A percentile compares a stretch with the other conserved stretches of the same genome.
Conservation (phyloP, 1,139 yeast genomes). For the Sugiyamaella pinicola region DNA sequence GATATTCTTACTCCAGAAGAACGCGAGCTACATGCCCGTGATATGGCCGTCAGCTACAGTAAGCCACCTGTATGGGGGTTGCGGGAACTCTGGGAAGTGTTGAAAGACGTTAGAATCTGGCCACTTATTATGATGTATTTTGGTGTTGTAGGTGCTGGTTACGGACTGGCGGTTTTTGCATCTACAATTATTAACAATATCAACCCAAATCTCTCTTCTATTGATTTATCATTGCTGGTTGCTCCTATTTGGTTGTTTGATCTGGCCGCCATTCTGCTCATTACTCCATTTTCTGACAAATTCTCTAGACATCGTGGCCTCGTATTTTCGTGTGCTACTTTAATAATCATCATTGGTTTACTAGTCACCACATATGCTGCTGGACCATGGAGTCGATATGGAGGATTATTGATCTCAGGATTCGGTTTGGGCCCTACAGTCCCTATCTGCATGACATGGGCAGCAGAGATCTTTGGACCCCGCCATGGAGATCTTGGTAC, state of each 20-base stretch:
- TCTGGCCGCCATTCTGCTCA: slow-evolving; percentile 68
- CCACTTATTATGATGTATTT: slow-evolving; percentile 85
- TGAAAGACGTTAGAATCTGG: slow-evolving; percentile 71
- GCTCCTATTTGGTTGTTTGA: slow-evolving; percentile 94
- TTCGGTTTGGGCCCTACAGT: slow-evolving; percentile 90
- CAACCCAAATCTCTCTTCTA: slow-evolving; percentile 64
- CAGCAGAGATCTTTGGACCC: slow-evolving; percentile 72
- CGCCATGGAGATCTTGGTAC: slow-evolving; percentile 82
- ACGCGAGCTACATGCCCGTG: slow-evolving; percentile 59
- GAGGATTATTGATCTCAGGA: slow-evolving; percentile 78
- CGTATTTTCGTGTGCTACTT: slow-evolving; percentile 62
- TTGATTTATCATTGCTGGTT: slow-evolving; percentile 70
- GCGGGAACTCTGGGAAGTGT: slow-evolving; percentile 58
- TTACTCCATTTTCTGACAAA: slow-evolving; percentile 80
- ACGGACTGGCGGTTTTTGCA: slow-evolving; percentile 82
- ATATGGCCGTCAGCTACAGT: slow-evolving; percentile 56
- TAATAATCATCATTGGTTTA: slow-evolving; percentile 72
- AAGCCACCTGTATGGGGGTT: slow-evolving; percentile 57
- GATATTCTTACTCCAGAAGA: slow-evolving; percentile 57
- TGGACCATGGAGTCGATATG: slow-evolving; percentile 75
- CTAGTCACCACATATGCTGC: slow-evolving; percentile 75
- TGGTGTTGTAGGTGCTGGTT: slow-evolving; percentile 89
- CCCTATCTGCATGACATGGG: slow-evolving; percentile 85
- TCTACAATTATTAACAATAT: slow-evolving; percentile 73
- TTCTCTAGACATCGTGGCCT: slow-evolving; percentile 59